Percentiles rank a stretch among this genome's conserved stretches.
Conservation (phyloP, 495 filamentous ascomycete species). For the Cenococcum geophilum region DNA sequence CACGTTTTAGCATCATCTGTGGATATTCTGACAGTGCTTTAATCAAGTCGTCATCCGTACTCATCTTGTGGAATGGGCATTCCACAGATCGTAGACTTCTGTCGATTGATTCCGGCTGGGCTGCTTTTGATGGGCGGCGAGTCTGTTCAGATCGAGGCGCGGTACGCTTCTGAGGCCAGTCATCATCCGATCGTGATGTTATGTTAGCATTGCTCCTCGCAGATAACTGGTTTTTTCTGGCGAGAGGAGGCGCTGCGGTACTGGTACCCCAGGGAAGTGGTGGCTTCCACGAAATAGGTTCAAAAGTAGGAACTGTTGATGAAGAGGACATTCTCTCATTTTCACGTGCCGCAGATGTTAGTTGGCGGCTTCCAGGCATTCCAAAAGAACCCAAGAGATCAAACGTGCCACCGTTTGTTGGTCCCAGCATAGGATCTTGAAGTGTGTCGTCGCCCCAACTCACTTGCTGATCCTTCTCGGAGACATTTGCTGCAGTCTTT, state of each 20-base stretch:
- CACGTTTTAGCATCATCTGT: conserved; percentile 1
- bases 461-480: not conserved
- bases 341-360: not conserved
- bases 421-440: not conserved
- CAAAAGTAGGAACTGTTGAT: not conserved
- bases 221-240: not conserved
- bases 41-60: conserved; percentile 1
- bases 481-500: not conserved
- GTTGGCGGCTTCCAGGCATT: not conserved
- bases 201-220: not conserved
- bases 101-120: not conserved
- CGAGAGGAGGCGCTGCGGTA: not conserved
- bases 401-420: not conserved
- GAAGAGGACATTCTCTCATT: not conserved
- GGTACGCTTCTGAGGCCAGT: not conserved
- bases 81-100: not conserved
- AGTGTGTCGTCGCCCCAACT: not conserved
- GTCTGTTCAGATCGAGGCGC: not conserved
- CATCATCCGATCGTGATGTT: not conserved
- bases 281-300: conserved; percentile 1
- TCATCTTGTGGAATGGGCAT: not conserved
- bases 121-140: not conserved
- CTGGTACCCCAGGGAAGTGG: not conserved
- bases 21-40: not conserved
- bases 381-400: not conserved